Conservation (phyloP, 2,329 filamentous ascomycete genomes). For the Trichoderma aggressivum region DNA sequence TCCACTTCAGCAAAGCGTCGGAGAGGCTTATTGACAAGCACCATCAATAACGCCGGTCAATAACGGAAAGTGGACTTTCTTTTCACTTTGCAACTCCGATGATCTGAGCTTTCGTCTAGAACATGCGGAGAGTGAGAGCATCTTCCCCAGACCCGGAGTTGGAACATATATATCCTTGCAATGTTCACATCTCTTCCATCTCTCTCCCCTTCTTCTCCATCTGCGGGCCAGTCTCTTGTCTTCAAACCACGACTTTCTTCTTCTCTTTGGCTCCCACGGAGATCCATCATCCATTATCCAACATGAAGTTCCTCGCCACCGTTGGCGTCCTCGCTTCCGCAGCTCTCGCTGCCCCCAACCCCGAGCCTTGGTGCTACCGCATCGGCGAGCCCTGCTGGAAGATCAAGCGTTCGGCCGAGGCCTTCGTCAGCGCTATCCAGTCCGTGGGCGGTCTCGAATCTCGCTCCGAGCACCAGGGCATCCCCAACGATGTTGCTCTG, state of each 20-base stretch:
- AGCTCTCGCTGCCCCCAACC: constrained; percentile 22
- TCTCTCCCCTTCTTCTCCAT: background rate
- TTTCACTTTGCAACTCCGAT: background rate
- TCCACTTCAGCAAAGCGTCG: background rate
- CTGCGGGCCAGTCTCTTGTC: background rate
- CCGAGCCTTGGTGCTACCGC: constrained; percentile 27
- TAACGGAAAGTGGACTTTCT: background rate
- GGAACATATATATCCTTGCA: background rate
- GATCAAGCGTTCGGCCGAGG: constrained; percentile 29
- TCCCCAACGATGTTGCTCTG: constrained; percentile 37
- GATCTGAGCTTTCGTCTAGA: background rate
- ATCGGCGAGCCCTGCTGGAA: constrained; percentile 36
- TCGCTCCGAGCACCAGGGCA: constrained; percentile 29
- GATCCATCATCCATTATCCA: background rate
- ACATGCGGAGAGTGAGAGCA: background rate
- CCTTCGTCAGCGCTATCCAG: constrained; percentile 25
- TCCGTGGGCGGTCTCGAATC: constrained; percentile 27
- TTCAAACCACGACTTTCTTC: background rate
- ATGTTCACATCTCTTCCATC: background rate
- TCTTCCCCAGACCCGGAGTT: background rate
- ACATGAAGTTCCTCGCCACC: constrained; percentile 31
- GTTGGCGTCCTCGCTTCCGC: constrained; percentile 24
- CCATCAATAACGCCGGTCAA: constrained; percentile 12
- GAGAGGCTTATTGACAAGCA: constrained; percentile 12
- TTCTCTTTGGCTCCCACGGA: background rate